These are phyloP conservation scores for Pythium utonaiense DNA, from an alignment of 352 stramenopile species.

Conservation along the genomic window DNA sequence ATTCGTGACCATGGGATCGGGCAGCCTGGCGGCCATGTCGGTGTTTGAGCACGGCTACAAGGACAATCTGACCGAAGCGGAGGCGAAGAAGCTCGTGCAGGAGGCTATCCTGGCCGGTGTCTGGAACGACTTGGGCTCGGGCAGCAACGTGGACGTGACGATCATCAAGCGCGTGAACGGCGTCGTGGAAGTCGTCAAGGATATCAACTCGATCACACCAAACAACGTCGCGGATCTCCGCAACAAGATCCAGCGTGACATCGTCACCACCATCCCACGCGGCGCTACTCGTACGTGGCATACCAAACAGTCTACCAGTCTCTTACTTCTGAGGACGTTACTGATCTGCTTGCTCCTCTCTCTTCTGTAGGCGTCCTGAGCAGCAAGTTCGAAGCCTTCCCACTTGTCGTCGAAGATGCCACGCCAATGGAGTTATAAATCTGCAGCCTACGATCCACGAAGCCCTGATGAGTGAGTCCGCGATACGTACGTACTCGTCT, in stretches of 20 bases:
- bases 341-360: neutral
- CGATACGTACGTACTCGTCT: neutral
- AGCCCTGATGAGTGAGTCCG: neutral
- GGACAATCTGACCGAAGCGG: conserved; percentile 94
- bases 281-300: conserved; percentile 77
- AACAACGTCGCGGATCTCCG: conserved; percentile 91
- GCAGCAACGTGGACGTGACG: conserved; percentile 96
- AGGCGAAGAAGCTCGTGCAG: conserved; percentile 96
- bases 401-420: conserved; percentile 69
- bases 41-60: conserved; percentile 95
- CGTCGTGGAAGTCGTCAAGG: conserved; percentile 83
- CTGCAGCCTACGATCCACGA: neutral
- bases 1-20: conserved; percentile 99
- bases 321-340: too few species aligned
- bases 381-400: conserved; percentile 73
- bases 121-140: conserved; percentile 98
- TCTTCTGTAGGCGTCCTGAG: conserved; percentile 50
- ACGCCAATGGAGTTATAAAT: conserved; percentile 77
- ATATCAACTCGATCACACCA: conserved; percentile 91
- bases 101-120: conserved; percentile 95
- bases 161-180: conserved; percentile 91
- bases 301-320: too few species aligned
- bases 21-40: conserved; percentile 97
- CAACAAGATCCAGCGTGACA: conserved; percentile 79
- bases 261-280: conserved; percentile 78